phyloP scores from a whole-genome alignment of 331 rosid genomes.

The Acacia pycnantha region DNA sequence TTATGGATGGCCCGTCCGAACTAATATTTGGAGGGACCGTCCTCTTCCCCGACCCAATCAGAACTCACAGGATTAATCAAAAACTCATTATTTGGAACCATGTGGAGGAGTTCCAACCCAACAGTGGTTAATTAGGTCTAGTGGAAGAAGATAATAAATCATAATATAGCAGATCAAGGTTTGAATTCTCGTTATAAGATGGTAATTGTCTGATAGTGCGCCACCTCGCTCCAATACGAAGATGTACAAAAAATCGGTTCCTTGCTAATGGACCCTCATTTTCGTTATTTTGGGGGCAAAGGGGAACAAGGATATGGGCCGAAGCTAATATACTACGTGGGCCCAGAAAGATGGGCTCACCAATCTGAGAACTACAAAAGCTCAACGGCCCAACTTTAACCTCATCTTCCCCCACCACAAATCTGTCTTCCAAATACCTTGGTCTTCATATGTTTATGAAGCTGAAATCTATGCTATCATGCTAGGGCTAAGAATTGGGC shows the following conservation, averaged over 20 bases:
- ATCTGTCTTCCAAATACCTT: no score
- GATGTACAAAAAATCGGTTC: no score
- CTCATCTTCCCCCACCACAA: background rate
- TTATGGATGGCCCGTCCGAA: background rate
- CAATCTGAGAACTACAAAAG: background rate
- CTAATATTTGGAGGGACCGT: background rate
- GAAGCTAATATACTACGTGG: background rate
- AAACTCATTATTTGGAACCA: background rate
- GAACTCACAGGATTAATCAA: background rate
- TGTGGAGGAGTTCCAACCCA: background rate
- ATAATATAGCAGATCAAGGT: no score
- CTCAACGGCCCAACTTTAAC: background rate
- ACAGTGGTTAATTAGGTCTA: no score
- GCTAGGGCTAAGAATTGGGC: no score
- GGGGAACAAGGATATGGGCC: background rate
- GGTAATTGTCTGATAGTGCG: no score
- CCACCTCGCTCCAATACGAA: fast-evolving
- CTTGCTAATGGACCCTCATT: no score
- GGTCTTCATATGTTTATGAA: no score
- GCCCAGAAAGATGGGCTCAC: background rate
- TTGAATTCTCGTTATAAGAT: no score
- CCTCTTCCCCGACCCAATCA: background rate
- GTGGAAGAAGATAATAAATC: no score
- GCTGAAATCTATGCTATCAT: no score
- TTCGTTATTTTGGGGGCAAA: background rate